Evolutionary conservation across 2,329 filamentous ascomycete species (phyloP), one percentile per base, ranked within the genome.

Genomic region (Penicillium sp.): DNA sequence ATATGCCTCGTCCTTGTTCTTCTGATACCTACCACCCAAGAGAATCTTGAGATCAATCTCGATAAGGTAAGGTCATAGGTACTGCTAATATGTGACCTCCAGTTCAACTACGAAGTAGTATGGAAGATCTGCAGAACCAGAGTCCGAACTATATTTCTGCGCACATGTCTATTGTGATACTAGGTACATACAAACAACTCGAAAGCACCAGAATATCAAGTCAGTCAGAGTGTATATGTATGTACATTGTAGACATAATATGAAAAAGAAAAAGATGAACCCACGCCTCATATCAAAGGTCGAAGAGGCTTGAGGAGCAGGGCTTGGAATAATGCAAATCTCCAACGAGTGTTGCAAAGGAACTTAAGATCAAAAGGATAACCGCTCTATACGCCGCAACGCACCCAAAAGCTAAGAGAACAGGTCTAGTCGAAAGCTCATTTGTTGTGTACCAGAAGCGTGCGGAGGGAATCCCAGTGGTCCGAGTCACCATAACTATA

Each of bases 391-490:
- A 53, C 54, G 54, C 58, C 57, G 28, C 35, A 42, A 48, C 36
- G 40, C 19, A 50, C 54, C 46, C 53, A 49, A 57, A 55, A 37
- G 52, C 48, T 51, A 54, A 45, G 16, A 38, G 18, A 29, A 31
- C 19, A 8, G 7, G 29, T 11, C 22, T 16, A 31, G 19, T 34
- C 10, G 4, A 12, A 7, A 39, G 28, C 45, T 68, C 64, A 82
- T 72, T 79, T 83, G 67, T 97, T 97, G 71, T 95, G 87, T 80
- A 89, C 86, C 16, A 95, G 64, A 63, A 97, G 83, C 59, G 86
- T 97, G 69, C 86, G 77, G 66, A 95, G 76, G 33, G 86, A 87
- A 65, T 95, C 87, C 89, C 92, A 99, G 51, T 87, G 79, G 64
- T 96, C 87, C 56, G 88, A 89, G 70, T 97, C 87, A 51, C 83